These are phyloP conservation scores for Fusarium heterosporum DNA, from an alignment of 2,329 filamentous ascomycete species.

Conservation along the genomic window DNA sequence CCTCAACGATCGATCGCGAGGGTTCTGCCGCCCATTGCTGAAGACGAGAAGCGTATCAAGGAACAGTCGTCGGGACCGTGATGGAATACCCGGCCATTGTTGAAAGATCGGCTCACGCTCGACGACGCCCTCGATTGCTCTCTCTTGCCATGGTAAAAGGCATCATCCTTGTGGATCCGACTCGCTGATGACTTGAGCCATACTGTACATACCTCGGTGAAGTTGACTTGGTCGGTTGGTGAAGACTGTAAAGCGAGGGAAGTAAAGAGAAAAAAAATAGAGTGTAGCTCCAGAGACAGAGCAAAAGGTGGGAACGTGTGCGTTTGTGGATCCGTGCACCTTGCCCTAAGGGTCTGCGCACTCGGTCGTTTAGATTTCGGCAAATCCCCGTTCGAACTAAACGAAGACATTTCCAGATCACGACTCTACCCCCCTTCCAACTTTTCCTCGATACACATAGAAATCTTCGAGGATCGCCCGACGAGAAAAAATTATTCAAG, in stretches of 20 bases:
- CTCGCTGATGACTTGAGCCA: conserved; percentile 47
- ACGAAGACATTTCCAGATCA: conserved; percentile 50
- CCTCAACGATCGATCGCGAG: conserved; percentile 67
- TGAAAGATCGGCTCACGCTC: conserved; percentile 39
- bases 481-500: conserved; percentile 66
- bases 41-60: conserved; percentile 73
- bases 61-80: conserved; percentile 33
- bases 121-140: conserved; percentile 66
- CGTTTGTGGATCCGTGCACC: conserved; percentile 57
- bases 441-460: conserved; percentile 51
- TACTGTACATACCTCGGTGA: conserved; percentile 62
- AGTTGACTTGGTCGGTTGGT: conserved; percentile 47
- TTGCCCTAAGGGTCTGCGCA: conserved; percentile 57
- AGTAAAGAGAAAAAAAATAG: conserved; percentile 20
- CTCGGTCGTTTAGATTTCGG: conserved; percentile 51
- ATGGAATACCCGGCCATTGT: conserved; percentile 21
- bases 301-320: conserved; percentile 47
- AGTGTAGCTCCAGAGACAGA: conserved; percentile 7
- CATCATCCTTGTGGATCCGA: conserved; percentile 55
- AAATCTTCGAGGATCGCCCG: conserved; percentile 77
- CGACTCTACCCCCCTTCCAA: conserved; percentile 47
- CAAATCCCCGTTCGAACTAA: conserved; percentile 53
- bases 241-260: conserved; percentile 41
- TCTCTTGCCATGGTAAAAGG: conserved; percentile 67
- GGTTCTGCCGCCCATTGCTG: conserved; percentile 78